Conservation (phyloP, 1,139 yeast genomes). For the Hemisphaericaspora subhashii region DNA sequence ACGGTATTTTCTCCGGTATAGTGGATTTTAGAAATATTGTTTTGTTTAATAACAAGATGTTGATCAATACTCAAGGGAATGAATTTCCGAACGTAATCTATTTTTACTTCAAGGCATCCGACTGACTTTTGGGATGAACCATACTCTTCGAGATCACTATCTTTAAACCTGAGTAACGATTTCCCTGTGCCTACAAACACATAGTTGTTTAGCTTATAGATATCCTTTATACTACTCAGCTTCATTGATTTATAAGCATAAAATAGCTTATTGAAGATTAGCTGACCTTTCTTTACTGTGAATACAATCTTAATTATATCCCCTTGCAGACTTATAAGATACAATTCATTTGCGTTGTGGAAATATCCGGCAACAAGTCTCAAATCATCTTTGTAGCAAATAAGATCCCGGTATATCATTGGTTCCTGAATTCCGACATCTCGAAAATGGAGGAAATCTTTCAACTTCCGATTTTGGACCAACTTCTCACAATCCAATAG, state of each 20-base stretch:
- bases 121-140: not conserved
- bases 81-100: slow-evolving; percentile 1
- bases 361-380: not conserved
- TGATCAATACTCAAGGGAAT: not conserved
- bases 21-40: not conserved
- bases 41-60: slow-evolving; percentile 1
- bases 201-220: not conserved
- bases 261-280: not conserved
- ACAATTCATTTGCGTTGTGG: not conserved
- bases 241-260: not conserved
- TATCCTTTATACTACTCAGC: not conserved
- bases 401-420: not conserved
- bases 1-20: not conserved
- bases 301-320: not conserved
- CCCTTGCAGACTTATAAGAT: slow-evolving; percentile 1
- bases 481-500: not conserved
- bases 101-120: not conserved
- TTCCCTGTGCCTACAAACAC: slow-evolving; percentile 1
- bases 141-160: not conserved
- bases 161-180: not conserved
- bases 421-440: not conserved
- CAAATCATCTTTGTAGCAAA: not conserved
- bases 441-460: not conserved
- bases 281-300: not conserved
- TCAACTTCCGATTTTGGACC: not conserved